A percentile compares a stretch with the other conserved stretches of the same genome.
Evolutionary conservation across 305 asterid species (phyloP).

Genomic region (Coffea humblotiana): DNA sequence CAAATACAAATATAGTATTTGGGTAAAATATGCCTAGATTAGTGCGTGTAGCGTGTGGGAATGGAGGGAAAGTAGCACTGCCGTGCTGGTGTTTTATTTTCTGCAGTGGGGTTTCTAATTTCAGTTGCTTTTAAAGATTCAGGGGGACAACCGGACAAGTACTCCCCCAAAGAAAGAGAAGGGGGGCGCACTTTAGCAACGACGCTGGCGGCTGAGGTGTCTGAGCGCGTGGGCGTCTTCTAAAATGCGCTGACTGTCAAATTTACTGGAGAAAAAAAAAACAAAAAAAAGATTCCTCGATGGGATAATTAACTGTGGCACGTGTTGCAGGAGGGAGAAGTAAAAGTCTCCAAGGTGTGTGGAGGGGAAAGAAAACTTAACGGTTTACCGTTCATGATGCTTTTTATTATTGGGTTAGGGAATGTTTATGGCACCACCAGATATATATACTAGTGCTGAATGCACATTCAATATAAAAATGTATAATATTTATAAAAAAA

Average conservation of each 20-base stretch:
- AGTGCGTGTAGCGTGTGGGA: constrained; percentile 30
- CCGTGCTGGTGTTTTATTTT: not conserved
- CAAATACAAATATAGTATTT: not conserved
- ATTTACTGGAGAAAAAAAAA: too few species aligned
- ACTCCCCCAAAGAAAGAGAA: constrained; percentile 23
- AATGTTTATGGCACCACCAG: too few species aligned
- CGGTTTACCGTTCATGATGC: not conserved
- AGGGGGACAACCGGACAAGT: constrained; percentile 3
- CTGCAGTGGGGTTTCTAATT: constrained; percentile 35
- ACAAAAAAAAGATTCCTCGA: not conserved
- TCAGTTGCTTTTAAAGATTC: constrained; percentile 39
- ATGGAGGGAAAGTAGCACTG: not conserved
- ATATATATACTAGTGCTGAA: too few species aligned
- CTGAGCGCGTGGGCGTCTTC: constrained; percentile 22
- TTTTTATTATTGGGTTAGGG: too few species aligned
- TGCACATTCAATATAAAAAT: too few species aligned
- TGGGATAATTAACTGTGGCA: constrained; percentile 3
- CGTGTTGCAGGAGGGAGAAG: constrained; percentile 9
- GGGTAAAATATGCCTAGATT: constrained; percentile 14
- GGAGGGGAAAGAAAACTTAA: constrained; percentile 1
- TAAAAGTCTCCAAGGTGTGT: constrained; percentile 28
- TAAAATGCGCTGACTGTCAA: constrained; percentile 37
- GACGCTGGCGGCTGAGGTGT: constrained; percentile 31
- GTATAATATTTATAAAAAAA: too few species aligned
- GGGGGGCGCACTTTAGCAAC: constrained; percentile 45